A percentile compares a stretch with the other conserved stretches of the same genome.
Conservation (phyloP, 2,329 filamentous ascomycete genomes). For the Lecanicillium sp. region DNA sequence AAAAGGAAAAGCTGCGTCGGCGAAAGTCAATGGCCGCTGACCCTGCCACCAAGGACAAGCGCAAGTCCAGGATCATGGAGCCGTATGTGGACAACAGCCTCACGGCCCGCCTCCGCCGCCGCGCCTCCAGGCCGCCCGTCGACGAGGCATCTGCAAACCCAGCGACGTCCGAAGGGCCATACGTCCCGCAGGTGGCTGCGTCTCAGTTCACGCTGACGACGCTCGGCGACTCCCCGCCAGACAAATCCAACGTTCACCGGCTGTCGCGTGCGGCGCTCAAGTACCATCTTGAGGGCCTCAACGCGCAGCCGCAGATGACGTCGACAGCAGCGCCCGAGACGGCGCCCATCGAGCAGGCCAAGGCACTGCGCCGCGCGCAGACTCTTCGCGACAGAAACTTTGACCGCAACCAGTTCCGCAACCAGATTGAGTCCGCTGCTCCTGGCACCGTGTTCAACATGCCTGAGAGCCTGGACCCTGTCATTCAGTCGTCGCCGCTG, state of each 20-base stretch:
- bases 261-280: slow-evolving; percentile 38
- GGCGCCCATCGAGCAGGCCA: slow-evolving; percentile 30
- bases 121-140: slow-evolving; percentile 2
- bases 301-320: slow-evolving; percentile 16
- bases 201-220: slow-evolving; percentile 50
- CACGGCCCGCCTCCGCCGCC: slow-evolving; percentile 5
- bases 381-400: slow-evolving; percentile 32
- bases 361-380: slow-evolving; percentile 32
- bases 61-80: slow-evolving; percentile 7
- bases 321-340: slow-evolving; percentile 23
- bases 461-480: slow-evolving; percentile 4
- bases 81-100: slow-evolving; percentile 8
- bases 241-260: slow-evolving; percentile 34
- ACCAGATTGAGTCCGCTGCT: slow-evolving; percentile 26
- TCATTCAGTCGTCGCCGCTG: not conserved
- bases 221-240: slow-evolving; percentile 36
- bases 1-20: not conserved
- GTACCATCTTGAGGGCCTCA: slow-evolving; percentile 31
- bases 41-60: slow-evolving; percentile 11
- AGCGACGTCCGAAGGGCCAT: slow-evolving; percentile 18
- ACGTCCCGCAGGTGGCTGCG: slow-evolving; percentile 50
- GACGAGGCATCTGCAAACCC: not conserved
- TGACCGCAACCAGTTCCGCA: slow-evolving; percentile 39
- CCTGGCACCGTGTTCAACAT: not conserved
- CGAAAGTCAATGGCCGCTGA: not conserved